These are phyloP conservation scores for Solanum sejunctum DNA, from an alignment of 257 asterid species.

Conservation along the genomic window DNA sequence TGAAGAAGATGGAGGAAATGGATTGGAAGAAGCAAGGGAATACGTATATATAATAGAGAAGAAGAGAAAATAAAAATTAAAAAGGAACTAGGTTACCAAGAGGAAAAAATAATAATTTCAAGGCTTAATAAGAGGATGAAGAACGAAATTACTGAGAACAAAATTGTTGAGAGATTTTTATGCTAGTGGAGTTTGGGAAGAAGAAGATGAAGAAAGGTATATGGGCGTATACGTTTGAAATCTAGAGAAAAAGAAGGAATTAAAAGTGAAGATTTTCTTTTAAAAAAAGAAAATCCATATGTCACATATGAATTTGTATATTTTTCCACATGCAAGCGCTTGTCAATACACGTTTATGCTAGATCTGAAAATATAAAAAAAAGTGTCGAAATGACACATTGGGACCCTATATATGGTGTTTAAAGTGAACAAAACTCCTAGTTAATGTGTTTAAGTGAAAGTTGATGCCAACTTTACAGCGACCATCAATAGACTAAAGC, in stretches of 20 bases:
- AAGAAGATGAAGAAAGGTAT: too few species aligned
- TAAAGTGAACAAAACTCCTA: too few species aligned
- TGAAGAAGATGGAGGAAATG: background rate
- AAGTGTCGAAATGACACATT: too few species aligned
- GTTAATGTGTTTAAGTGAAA: too few species aligned
- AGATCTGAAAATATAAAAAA: too few species aligned
- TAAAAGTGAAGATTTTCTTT: background rate
- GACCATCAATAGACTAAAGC: too few species aligned
- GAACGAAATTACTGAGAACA: background rate
- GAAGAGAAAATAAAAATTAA: too few species aligned
- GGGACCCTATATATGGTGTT: background rate
- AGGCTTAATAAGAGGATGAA: background rate
- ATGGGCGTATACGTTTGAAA: background rate
- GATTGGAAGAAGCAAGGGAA: background rate
- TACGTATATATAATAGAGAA: too few species aligned
- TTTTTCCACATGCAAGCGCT: background rate
- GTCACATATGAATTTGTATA: background rate
- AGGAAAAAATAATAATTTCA: too few species aligned
- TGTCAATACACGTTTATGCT: background rate
- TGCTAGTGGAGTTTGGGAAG: background rate
- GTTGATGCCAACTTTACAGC: too few species aligned
- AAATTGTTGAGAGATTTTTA: background rate
- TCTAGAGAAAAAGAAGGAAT: background rate
- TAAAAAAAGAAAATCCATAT: too few species aligned
- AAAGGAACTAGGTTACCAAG: background rate